phyloP scores from a whole-genome alignment of 805 yeast species.

The Spathaspora girioi region DNA sequence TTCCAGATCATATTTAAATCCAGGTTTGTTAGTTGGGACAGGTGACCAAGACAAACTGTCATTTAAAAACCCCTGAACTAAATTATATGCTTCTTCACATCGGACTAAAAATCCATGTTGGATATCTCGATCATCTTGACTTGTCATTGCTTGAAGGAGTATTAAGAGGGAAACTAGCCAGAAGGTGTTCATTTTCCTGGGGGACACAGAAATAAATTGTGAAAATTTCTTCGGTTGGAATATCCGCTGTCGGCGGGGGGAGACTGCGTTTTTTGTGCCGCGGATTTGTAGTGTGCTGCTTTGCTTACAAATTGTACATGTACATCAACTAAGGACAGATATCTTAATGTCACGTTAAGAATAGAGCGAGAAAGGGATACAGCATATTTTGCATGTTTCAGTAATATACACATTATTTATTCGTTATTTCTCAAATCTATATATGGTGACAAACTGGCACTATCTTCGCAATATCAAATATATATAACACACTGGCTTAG shows the following conservation, averaged over 20 bases:
- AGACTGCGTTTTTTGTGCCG: too few relatives aligned
- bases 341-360: too few relatives aligned
- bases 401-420: too few relatives aligned
- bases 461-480: too few relatives aligned
- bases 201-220: not conserved
- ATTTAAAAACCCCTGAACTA: constrained; percentile 27
- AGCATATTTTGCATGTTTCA: too few relatives aligned
- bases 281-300: not conserved
- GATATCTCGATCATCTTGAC: constrained; percentile 2
- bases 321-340: too few relatives aligned
- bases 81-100: constrained; percentile 30
- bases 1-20: constrained; percentile 18
- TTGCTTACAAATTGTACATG: not conserved
- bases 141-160: not conserved
- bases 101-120: constrained; percentile 12
- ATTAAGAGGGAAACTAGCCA: not conserved
- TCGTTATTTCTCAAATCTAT: too few relatives aligned
- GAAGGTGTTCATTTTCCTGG: not conserved
- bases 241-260: not conserved
- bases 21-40: constrained; percentile 14
- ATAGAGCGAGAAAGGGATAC: too few relatives aligned
- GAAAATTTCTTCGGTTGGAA: not conserved
- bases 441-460: too few relatives aligned
- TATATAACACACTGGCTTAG: too few relatives aligned
- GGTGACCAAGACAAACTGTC: constrained; percentile 26